These are phyloP conservation scores for Podospora australis DNA, from an alignment of 495 filamentous ascomycete genomes.

Conservation along the genomic window DNA sequence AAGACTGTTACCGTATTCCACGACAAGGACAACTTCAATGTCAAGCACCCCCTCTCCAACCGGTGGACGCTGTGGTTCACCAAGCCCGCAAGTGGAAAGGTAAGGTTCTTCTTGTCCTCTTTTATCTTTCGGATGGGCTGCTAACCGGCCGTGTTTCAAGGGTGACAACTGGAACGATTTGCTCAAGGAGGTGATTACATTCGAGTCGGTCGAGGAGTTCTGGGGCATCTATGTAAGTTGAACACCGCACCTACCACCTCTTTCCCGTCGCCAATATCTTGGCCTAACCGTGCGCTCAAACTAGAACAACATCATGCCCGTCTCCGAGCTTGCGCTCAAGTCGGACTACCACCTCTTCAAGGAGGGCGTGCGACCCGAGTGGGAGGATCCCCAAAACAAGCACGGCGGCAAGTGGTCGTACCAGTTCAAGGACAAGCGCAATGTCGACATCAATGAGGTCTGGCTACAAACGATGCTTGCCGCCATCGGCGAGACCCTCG, in stretches of 20 bases:
- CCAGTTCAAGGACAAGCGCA: conserved; percentile 91
- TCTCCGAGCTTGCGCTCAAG: conserved; percentile 91
- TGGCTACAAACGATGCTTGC: conserved; percentile 97
- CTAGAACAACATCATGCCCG: conserved; percentile 96
- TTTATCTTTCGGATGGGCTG: neutral
- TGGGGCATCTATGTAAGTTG: conserved; percentile 94
- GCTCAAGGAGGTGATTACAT: conserved; percentile 95
- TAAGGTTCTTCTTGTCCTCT: conserved; percentile 31
- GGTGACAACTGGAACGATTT: conserved; percentile 98
- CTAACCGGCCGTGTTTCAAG: conserved; percentile 39
- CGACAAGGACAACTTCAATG: conserved; percentile 95
- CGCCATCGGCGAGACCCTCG: conserved; percentile 95
- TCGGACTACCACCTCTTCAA: conserved; percentile 99
- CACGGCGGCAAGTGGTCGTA: conserved; percentile 98
- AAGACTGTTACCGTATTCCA: conserved; percentile 89
- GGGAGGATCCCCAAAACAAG: conserved; percentile 98
- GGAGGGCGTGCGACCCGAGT: conserved; percentile 90
- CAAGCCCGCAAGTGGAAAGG: conserved; percentile 96
- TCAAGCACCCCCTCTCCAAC: conserved; percentile 94
- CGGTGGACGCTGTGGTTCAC: conserved; percentile 99
- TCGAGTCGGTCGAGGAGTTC: conserved; percentile 98
- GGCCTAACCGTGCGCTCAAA: conserved; percentile 13
- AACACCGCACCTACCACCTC: neutral
- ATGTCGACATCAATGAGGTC: conserved; percentile 83
- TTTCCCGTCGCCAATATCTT: neutral